Evolutionary conservation across 225 moss, liverwort and hornwort species (phyloP).

Genomic region (Rhytidiadelphus loreus): DNA sequence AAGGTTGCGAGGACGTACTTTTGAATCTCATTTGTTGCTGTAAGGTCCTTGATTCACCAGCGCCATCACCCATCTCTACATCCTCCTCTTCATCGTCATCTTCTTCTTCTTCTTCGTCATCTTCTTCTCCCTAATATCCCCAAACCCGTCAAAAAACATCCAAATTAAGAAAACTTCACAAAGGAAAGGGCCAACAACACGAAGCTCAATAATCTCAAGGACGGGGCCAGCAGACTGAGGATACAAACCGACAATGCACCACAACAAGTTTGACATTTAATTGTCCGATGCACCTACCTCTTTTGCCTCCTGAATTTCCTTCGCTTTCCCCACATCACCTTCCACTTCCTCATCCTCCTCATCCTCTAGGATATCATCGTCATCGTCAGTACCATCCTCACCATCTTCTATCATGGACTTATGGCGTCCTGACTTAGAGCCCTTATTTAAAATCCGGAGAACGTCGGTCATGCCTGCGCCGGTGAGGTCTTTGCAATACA

Average conservation of each 20-base stretch:
- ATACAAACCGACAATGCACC: neutral
- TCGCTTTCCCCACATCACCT: conserved; percentile 2
- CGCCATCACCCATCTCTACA: conserved; percentile 23
- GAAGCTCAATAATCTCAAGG: neutral
- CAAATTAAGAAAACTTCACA: neutral
- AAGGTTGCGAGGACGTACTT: conserved; percentile 5
- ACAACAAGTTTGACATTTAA: neutral
- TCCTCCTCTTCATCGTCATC: conserved; percentile 26
- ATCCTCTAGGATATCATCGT: conserved; percentile 49
- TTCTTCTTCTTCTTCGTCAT: conserved; percentile 21
- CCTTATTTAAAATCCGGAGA: conserved; percentile 71
- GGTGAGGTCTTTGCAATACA: conserved; percentile 73
- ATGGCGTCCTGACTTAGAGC: conserved; percentile 59
- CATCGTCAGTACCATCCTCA: conserved; percentile 34
- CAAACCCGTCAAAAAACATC: neutral
- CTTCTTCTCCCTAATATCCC: conserved; percentile 7
- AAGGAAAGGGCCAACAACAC: neutral
- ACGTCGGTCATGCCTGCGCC: conserved; percentile 61
- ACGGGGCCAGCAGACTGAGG: neutral
- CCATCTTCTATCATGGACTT: conserved; percentile 65
- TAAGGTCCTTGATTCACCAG: conserved; percentile 3
- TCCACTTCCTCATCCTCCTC: conserved; percentile 30
- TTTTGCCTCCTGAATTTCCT: conserved; percentile 5
- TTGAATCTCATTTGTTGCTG: conserved; percentile 32
- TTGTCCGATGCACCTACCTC: neutral